These are phyloP conservation scores for Aureoboletus auriporus DNA, from an alignment of 768 basidiomycete genomes.

Conservation along the genomic window DNA sequence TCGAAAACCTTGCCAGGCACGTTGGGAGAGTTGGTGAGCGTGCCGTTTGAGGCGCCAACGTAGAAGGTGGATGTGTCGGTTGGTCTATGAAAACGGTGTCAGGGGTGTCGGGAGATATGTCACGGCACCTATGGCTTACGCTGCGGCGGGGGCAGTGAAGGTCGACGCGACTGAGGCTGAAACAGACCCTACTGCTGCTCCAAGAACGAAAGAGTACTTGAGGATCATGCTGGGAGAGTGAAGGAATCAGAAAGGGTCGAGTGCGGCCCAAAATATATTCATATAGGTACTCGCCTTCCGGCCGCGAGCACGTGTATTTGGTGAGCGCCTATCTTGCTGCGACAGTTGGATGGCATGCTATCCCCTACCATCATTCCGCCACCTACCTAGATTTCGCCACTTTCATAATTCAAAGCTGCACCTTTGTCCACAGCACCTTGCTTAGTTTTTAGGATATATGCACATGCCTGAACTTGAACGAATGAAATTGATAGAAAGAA, in stretches of 20 bases:
- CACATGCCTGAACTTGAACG: too few relatives aligned
- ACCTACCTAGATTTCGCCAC: too few relatives aligned
- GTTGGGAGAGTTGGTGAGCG: slow-evolving; percentile 34
- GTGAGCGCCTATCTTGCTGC: too few relatives aligned
- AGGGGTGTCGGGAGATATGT: background rate
- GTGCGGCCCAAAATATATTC: slow-evolving; percentile 8
- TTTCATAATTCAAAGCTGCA: too few relatives aligned
- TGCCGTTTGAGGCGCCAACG: slow-evolving; percentile 38
- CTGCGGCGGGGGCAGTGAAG: slow-evolving; percentile 27
- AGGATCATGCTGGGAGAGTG: slow-evolving; percentile 8
- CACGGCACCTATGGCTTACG: slow-evolving; percentile 14
- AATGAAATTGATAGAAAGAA: too few relatives aligned
- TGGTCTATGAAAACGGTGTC: slow-evolving; percentile 16
- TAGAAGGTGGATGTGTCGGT: slow-evolving; percentile 36
- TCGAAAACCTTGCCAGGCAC: slow-evolving; percentile 44
- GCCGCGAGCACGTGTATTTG: too few relatives aligned
- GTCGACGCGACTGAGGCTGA: slow-evolving; percentile 22
- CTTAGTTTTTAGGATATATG: too few relatives aligned
- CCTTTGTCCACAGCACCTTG: too few relatives aligned
- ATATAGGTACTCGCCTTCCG: too few relatives aligned
- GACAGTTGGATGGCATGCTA: too few relatives aligned
- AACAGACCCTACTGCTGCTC: slow-evolving; percentile 10
- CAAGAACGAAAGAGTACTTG: slow-evolving; percentile 13
- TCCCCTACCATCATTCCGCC: too few relatives aligned
- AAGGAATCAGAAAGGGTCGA: background rate